Evolutionary conservation across 495 filamentous ascomycete genomes (phyloP).

Genomic region (Hypoxylon perforatum): DNA sequence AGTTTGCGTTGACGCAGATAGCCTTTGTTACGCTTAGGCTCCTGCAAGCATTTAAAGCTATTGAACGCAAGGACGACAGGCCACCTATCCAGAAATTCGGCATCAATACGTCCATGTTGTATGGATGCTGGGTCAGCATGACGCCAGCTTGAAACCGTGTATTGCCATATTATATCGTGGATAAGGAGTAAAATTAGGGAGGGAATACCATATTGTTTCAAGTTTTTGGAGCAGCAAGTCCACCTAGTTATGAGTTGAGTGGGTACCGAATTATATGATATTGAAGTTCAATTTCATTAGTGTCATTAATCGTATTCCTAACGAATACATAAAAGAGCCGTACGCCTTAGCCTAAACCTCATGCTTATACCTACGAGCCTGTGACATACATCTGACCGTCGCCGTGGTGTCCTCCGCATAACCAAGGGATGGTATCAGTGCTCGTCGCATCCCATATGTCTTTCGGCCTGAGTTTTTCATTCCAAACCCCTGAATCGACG

Average conservation of each 20-base stretch:
- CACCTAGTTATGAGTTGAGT: neutral
- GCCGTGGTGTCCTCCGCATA: neutral
- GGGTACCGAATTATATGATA: no score
- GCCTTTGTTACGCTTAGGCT: conserved; percentile 67
- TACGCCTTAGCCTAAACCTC: conserved; percentile 6
- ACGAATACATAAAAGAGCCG: conserved; percentile 2
- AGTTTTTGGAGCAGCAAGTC: neutral
- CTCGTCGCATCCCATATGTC: neutral
- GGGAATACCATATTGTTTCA: neutral
- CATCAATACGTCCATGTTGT: conserved; percentile 49
- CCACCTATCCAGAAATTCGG: conserved; percentile 49
- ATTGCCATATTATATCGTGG: neutral
- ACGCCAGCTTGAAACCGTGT: conserved; percentile 25
- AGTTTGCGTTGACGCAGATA: conserved; percentile 70
- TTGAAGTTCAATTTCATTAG: conserved; percentile 16
- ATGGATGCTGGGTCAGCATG: conserved; percentile 53
- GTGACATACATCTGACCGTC: neutral
- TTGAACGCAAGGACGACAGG: conserved; percentile 58
- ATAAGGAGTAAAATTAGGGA: no score
- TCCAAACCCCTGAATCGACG: conserved; percentile 60
- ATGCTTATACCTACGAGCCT: conserved; percentile 1
- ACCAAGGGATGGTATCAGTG: neutral
- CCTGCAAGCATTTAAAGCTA: conserved; percentile 67
- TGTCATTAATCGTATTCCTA: conserved; percentile 15
- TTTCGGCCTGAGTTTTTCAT: conserved; percentile 25